These are phyloP conservation scores for Quercus aquifolioides DNA, from an alignment of 306 rosid genomes.

Conservation along the genomic window DNA sequence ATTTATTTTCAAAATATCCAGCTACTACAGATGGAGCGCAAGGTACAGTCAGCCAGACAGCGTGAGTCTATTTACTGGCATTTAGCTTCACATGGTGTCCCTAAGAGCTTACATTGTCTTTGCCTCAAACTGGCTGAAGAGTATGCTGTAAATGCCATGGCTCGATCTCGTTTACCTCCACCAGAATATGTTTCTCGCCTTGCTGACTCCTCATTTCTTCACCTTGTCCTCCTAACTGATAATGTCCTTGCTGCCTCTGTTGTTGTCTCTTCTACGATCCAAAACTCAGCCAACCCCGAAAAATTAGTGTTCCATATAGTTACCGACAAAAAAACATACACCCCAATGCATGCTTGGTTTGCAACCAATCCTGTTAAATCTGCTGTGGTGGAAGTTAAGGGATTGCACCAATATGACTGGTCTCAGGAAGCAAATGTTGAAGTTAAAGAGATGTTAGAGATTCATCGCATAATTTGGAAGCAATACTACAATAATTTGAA, in stretches of 20 bases:
- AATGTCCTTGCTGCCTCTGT: constrained; percentile 91
- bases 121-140: constrained; percentile 85
- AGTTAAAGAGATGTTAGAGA: constrained; percentile 73
- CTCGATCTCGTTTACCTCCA: constrained; percentile 79
- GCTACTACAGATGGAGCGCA: constrained; percentile 77
- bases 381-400: constrained; percentile 79
- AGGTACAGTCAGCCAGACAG: constrained; percentile 65
- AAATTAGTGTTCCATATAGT: constrained; percentile 77
- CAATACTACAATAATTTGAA: constrained; percentile 48
- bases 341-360: constrained; percentile 98
- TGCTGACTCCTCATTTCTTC: constrained; percentile 62
- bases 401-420: constrained; percentile 94
- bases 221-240: constrained; percentile 76
- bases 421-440: constrained; percentile 68
- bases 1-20: constrained; percentile 36
- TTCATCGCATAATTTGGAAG: constrained; percentile 70
- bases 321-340: constrained; percentile 84
- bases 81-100: constrained; percentile 89
- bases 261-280: constrained; percentile 66
- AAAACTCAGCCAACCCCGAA: constrained; percentile 64
- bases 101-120: constrained; percentile 74
- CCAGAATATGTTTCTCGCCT: constrained; percentile 77
- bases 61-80: constrained; percentile 81
- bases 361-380: constrained; percentile 61
- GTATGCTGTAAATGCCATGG: constrained; percentile 73